Percentiles rank a stretch among this genome's conserved stretches.
Evolutionary conservation across 306 rosid species (phyloP).

Genomic region (Quillaja saponaria): DNA sequence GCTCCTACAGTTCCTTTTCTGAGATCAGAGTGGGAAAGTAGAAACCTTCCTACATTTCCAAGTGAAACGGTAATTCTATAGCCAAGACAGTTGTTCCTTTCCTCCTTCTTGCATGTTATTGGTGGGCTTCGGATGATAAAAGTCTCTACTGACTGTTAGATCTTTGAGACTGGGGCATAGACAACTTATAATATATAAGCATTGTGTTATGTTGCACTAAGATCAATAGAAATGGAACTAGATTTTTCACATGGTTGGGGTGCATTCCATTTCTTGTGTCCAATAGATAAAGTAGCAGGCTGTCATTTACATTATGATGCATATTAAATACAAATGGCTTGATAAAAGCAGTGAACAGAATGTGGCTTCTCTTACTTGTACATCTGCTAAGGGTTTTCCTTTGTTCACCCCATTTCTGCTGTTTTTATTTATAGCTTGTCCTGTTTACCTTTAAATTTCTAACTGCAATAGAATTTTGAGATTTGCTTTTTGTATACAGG

Average conservation of each 20-base stretch:
- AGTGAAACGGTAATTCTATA: constrained; percentile 43
- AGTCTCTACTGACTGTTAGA: background rate
- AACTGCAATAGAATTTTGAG: constrained; percentile 15
- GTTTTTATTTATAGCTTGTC: background rate
- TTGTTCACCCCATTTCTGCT: background rate
- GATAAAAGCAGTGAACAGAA: too few relatives aligned
- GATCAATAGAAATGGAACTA: too few relatives aligned
- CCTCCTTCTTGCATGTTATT: constrained; percentile 24
- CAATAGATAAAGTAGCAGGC: too few relatives aligned
- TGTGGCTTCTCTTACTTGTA: too few relatives aligned
- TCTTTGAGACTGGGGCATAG: too few relatives aligned
- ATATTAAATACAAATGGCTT: too few relatives aligned
- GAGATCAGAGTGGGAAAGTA: constrained; percentile 39
- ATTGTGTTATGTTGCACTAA: too few relatives aligned
- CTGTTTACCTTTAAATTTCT: background rate
- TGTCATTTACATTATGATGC: too few relatives aligned
- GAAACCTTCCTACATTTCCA: constrained; percentile 36
- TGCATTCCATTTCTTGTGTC: too few relatives aligned
- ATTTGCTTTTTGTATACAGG: constrained; percentile 30
- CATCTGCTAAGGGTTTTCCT: too few relatives aligned
- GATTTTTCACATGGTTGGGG: too few relatives aligned
- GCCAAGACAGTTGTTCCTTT: constrained; percentile 12
- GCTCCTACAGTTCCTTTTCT: constrained; percentile 42
- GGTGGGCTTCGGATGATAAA: constrained; percentile 13
- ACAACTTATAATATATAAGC: too few relatives aligned